Conservation (phyloP, 169 alveolate species). For the Babesia bovis region DNA sequence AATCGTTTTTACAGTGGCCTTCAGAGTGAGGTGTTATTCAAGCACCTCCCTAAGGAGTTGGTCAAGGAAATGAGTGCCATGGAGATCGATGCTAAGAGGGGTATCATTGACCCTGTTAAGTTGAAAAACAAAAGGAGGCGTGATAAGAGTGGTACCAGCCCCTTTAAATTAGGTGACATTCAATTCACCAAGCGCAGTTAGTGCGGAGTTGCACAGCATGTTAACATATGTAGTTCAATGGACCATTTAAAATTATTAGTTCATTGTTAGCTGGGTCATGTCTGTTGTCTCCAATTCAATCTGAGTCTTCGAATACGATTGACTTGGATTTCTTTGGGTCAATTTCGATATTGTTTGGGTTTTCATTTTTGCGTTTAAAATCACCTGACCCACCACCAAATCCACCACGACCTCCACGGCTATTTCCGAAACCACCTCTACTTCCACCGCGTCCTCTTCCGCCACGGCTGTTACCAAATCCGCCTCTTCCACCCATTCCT, state of each 20-base stretch:
- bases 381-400: constrained; percentile 17
- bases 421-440: constrained; percentile 22
- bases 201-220: not conserved
- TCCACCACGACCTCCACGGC: constrained; percentile 28
- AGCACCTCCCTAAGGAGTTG: constrained; percentile 11
- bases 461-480: constrained; percentile 66
- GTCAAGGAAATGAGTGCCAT: constrained; percentile 33
- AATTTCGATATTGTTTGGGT: constrained; percentile 13
- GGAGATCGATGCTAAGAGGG: constrained; percentile 52
- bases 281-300: too few species aligned
- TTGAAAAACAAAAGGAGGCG: not conserved
- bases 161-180: not conserved
- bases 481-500: constrained; percentile 72
- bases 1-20: constrained; percentile 57
- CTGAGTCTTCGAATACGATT: constrained; percentile 61
- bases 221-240: too few species aligned
- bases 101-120: constrained; percentile 11
- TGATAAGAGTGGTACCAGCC: not conserved
- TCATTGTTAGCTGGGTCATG: too few species aligned
- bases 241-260: too few species aligned
- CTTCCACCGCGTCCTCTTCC: constrained; percentile 71
- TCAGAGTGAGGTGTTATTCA: constrained; percentile 31
- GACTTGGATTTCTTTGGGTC: constrained; percentile 61
- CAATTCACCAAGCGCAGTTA: not conserved
- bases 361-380: constrained; percentile 4